These are phyloP conservation scores for Ophiostoma ulmi DNA, from an alignment of 2,329 filamentous ascomycete species.

Conservation along the genomic window DNA sequence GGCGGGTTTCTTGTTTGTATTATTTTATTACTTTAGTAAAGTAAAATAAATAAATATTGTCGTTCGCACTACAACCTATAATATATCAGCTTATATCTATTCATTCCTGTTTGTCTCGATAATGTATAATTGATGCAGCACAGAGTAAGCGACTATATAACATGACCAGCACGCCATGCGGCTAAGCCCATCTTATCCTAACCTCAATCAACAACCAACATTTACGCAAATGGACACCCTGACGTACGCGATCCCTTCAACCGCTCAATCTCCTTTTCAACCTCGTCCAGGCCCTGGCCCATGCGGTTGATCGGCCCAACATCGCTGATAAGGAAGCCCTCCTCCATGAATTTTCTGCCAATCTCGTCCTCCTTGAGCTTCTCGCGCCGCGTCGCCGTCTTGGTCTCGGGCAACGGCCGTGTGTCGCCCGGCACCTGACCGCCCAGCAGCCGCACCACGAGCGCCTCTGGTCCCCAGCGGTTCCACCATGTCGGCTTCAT, in stretches of 20 bases:
- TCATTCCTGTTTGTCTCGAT: too few relatives aligned
- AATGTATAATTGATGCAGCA: too few relatives aligned
- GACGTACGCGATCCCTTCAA: conserved; percentile 37
- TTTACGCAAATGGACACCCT: conserved; percentile 44
- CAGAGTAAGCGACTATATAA: too few relatives aligned
- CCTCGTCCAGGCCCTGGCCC: conserved; percentile 48
- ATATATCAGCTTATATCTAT: too few relatives aligned
- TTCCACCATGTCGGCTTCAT: conserved; percentile 54
- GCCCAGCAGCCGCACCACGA: conserved; percentile 42
- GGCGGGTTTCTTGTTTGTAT: too few relatives aligned
- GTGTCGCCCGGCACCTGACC: conserved; percentile 39
- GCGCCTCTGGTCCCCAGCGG: conserved; percentile 56
- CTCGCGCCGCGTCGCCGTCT: neutral
- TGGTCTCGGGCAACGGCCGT: conserved; percentile 26
- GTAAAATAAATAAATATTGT: too few relatives aligned
- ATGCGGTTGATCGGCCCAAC: conserved; percentile 56
- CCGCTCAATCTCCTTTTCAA: conserved; percentile 38
- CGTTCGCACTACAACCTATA: too few relatives aligned
- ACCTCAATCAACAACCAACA: neutral
- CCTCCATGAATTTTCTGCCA: conserved; percentile 39
- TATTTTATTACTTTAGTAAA: too few relatives aligned
- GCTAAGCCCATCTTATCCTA: too few relatives aligned
- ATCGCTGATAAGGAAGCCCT: conserved; percentile 53
- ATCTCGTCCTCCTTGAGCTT: conserved; percentile 43
- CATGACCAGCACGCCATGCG: too few relatives aligned